phyloP scores from a whole-genome alignment of 345 rosid genomes.

The Xanthoceras sorbifolium region DNA sequence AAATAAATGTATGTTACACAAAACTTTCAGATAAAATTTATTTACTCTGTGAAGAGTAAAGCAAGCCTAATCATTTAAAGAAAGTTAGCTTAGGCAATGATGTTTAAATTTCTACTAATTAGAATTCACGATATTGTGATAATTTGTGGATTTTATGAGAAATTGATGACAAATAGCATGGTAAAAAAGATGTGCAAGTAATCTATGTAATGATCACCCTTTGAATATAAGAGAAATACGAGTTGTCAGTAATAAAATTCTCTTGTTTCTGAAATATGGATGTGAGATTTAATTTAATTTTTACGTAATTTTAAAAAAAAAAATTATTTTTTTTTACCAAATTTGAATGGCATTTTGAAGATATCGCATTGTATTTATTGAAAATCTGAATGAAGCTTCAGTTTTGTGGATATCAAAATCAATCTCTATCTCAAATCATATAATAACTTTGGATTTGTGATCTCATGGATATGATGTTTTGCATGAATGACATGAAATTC shows the following conservation, averaged over 20 bases:
- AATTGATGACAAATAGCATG: too few species aligned
- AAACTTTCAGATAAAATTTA: too few species aligned
- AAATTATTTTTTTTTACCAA: not conserved
- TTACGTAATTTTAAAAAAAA: too few species aligned
- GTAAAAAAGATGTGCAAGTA: too few species aligned
- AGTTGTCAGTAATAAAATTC: too few species aligned
- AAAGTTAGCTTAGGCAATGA: not conserved
- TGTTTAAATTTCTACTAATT: not conserved
- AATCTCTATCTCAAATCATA: slow-evolving; percentile 19
- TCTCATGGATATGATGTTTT: slow-evolving; percentile 17
- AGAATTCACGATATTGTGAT: not conserved
- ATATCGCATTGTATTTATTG: slow-evolving; percentile 5
- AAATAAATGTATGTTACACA: too few species aligned
- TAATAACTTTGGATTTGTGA: not conserved
- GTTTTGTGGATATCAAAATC: slow-evolving; percentile 16
- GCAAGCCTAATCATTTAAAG: not conserved
- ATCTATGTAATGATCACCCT: too few species aligned
- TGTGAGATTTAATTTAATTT: too few species aligned
- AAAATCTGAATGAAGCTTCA: slow-evolving; percentile 1
- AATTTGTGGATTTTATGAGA: too few species aligned
- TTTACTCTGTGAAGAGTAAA: not conserved
- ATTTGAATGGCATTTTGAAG: not conserved
- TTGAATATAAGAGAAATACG: too few species aligned
- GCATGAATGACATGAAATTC: slow-evolving; percentile 12
- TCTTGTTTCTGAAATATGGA: too few species aligned